Base-by-base conservation (phyloP, 169 alveolate species). In the Plasmodium adleri region DNA sequence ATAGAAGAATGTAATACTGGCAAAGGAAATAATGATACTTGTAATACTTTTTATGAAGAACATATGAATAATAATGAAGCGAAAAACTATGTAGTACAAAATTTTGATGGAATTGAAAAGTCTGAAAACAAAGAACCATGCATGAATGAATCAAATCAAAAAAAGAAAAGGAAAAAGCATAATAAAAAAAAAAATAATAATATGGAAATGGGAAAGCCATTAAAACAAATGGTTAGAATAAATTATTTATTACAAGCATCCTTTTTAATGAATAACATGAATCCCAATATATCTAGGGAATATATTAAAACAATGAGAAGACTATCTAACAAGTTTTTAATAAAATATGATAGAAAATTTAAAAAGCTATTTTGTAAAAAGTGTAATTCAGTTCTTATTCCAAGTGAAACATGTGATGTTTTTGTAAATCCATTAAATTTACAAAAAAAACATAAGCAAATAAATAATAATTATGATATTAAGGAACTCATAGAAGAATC, bases 281-380 rank as follows among this genome's bases (percentile, higher is more conserved):
- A 52, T 47, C 86, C 78, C 28, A 45, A 58, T 52, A 60, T 86
- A 64, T 86, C 92, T 24, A 70, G 87, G 71, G 71, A 67, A 64
- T 86, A 86, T 72, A 86, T 86, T 17, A 86, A 86, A 86, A 70
- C 87, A 9, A 86, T 86, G 92, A 86, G 76, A 60, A 71, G 73
- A 86, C 67, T 86, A 60, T 86, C 88, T 32, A 86, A 86, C 58
- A 86, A 86, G 26, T 72, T 59, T 72, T 86, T 86, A 60, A 86
- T 86, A 86, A 70, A 72, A 86, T 24, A 72, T 73, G 87, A 72
- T 66, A 86, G 50, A 71, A 64, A 70, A 71, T 86, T 72, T 66
- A 86, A 86, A 73, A 86, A 86, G 32, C 60, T 86, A 20, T 86
- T 86, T 67, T 86, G 92, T 45, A 86, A 86, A 86, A 86, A 86